Base-by-base conservation (phyloP, 176 grass and related monocot species). In the Eleusine indica region DNA sequence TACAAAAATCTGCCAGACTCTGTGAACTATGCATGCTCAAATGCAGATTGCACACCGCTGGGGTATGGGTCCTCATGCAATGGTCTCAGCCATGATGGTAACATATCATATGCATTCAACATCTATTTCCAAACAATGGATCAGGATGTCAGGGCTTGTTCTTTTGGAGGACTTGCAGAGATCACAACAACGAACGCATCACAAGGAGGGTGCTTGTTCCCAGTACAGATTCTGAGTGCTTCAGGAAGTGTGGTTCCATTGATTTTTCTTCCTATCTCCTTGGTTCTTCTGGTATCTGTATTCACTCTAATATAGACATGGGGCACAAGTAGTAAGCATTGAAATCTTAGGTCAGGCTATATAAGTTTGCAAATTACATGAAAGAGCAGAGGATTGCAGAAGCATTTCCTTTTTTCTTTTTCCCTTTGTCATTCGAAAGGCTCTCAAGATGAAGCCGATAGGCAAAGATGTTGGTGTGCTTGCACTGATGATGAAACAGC, bases 91-190 rank as follows among this genome's bases (percentile, higher is more conserved):
- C 86, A 85, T 82, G 86, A 91, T 5, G 90, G 42, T 19, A 91
- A 91, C 49, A 88, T 88, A 72, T 91, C 90, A 57, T 91, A 91
- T 67, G 82, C 90, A 38, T 91, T 91, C 82, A 91, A 91, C 67
- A 91, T 85, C 73, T 91, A 91, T 32, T 91, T 91, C 68, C 90
- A 91, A 72, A 91, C 82, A 41, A 88, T 88, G 90, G 86, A 91
- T 15, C 86, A 91, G 78, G 90, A 91, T 82, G 82, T 91, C 7
- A 88, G 90, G 74, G 90, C 90, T 43, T 91, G 90, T 10, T 51
- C 82, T 48, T 91, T 91, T 73, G 86, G 86, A 74, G 77, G 87
- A 80, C 78, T 91, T 68, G 90, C 86, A 19, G 88, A 62, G 86
- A 91, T 86, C 73, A 77, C 74, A 37, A 79, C 78, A 13, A 13